These are phyloP conservation scores for Mucor plumbeus DNA, from an alignment of 371 early-diverging fungal species.

Conservation along the genomic window DNA sequence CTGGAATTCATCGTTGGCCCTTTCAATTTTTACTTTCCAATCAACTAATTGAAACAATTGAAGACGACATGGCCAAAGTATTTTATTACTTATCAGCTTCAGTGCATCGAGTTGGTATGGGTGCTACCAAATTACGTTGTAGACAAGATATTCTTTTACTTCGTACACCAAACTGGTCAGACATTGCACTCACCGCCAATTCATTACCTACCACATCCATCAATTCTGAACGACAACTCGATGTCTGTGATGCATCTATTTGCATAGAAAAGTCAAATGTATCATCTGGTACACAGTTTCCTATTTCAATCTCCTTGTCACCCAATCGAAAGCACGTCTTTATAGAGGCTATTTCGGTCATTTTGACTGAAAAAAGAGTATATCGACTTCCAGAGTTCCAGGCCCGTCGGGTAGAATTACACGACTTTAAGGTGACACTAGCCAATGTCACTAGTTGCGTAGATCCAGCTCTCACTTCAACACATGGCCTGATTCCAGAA, in stretches of 20 bases:
- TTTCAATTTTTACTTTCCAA: constrained; percentile 42
- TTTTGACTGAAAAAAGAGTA: constrained; percentile 31
- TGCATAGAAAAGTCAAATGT: constrained; percentile 38
- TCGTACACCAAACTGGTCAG: constrained; percentile 35
- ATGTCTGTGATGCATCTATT: constrained; percentile 35
- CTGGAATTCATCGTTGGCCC: constrained; percentile 42
- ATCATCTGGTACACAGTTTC: constrained; percentile 42
- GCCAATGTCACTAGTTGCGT: constrained; percentile 19
- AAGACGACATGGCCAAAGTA: constrained; percentile 42
- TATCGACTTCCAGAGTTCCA: constrained; percentile 40
- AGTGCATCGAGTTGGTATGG: constrained; percentile 36
- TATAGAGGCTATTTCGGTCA: constrained; percentile 37
- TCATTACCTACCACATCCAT: constrained; percentile 37
- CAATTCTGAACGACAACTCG: constrained; percentile 27
- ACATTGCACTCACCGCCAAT: constrained; percentile 31
- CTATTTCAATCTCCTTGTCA: constrained; percentile 30
- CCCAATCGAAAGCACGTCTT: constrained; percentile 35
- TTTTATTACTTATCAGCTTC: constrained; percentile 38
- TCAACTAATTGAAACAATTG: constrained; percentile 40
- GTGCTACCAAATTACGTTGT: constrained; percentile 25
- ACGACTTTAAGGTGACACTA: constrained; percentile 33
- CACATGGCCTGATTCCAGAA: constrained; percentile 13
- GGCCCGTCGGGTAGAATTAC: constrained; percentile 31
- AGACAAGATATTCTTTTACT: constrained; percentile 35
- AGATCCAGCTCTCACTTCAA: constrained; percentile 18